Evolutionary conservation across 2,329 filamentous ascomycete genomes (phyloP), one percentile per base, ranked within the genome.

Genomic region (Pyricularia grisea): DNA sequence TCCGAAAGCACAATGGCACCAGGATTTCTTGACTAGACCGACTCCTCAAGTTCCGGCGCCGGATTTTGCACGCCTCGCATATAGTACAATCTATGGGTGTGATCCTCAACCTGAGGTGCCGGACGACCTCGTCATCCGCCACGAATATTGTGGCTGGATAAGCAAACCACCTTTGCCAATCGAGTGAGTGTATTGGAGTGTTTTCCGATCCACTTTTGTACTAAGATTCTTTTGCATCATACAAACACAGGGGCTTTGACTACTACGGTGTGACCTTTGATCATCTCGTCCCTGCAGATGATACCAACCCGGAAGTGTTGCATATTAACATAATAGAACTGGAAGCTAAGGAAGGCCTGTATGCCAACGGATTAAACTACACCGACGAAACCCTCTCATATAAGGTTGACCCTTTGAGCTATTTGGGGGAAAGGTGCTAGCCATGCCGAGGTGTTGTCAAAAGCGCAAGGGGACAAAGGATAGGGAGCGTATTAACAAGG

Each of bases 211-310:
- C 9, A 11, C 55, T 60, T 25, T 60, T 25, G 9, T 60, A 60
- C n/a, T 10, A 25, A 23, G 4, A 23, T 68, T 5, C 12, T 23
- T 67, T 36, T 33, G 31, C 31, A 61, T 31, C 14, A 12, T 33
- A 30, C 30, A 50, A 36, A 12, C 4, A 10, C 65, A 71, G 71
- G 23, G 63, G 69, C 28, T 77, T 78, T 69, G 74, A 81, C 72
- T 80, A 79, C 69, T 80, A 81, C 69, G 76, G 79, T 33, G 77
- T 81, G 55, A 81, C 78, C n/a, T 82, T 82, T 71, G 78, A 81
- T 70, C 75, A 81, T 68, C 73, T 77, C 42, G 77, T 81, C 65
- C 77, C 78, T 2, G 17, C 68, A 6, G 71, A 78, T 55, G 76
- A 82, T 67, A 50, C 50, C 30, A 72, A 79, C 70, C 80, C 78